Evolutionary conservation across 2,329 filamentous ascomycete genomes (phyloP), one percentile per base, ranked within the genome.

Genomic region (Diplodia corticola): DNA sequence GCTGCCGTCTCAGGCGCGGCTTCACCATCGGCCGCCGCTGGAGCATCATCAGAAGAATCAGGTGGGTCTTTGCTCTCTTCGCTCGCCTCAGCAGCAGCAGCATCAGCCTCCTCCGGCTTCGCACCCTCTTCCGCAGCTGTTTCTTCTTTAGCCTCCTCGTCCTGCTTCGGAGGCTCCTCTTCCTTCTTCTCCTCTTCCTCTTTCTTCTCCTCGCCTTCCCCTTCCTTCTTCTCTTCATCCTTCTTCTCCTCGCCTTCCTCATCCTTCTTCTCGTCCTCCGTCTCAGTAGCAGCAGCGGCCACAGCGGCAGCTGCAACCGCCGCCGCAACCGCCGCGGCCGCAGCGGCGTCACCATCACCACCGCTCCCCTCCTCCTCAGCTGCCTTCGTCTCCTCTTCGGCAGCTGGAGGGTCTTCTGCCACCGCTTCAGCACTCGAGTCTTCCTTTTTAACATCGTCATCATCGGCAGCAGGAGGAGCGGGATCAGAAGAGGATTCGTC

Each of bases 151-250:
- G 37, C 24, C 13, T 37, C 63, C 5, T 6, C 60, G 4, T 64
- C 37, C 5, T 30, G 37, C 30, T 26, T 35, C 20, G 50, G 37
- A 6, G 50, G 6, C 20, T 64, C 63, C 26, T 65, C 44, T 57
- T 69, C 20, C n/a, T 71, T 0, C 6, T 9, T 7, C 12, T 15
- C 17, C n/a, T 37, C 67, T 20, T 49, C 66, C 10, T 33, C 55
- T 55, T 74, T 72, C 24, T 70, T 70, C 59, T 70, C 67, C 50
- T 73, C 73, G 28, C 67, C 9, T 3, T 60, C 37, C 17, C n/a
- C n/a, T n/a, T n/a, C n/a, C n/a, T n/a, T n/a, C n/a, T n/a, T n/a
- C n/a, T 12, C 53, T 3, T 57, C 33, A 17, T 33, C 40, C 10
- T 60, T 35, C 37, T 46, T 33, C 17, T 30, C 37, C 12, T 22